Evolutionary conservation across 345 rosid species (phyloP).

Genomic region (Anacardium occidentale): DNA sequence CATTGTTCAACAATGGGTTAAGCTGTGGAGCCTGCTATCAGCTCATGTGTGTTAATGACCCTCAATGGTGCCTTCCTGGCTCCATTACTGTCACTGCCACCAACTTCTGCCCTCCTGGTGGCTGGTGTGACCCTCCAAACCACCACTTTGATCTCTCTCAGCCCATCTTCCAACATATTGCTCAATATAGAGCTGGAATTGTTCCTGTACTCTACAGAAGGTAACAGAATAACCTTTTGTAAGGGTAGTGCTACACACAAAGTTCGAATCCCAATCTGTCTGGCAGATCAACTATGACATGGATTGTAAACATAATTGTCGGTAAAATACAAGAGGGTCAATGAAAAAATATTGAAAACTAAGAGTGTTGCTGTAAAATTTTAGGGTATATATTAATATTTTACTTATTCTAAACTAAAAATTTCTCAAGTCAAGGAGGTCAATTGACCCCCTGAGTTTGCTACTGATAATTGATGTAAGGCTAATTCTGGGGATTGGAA

Average conservation of each 20-base stretch:
- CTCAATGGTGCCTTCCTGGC: slow-evolving; percentile 69
- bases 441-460: no score
- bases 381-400: no score
- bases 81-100: slow-evolving; percentile 74
- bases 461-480: neutral
- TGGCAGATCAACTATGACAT: no score
- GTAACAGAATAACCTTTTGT: slow-evolving; percentile 19
- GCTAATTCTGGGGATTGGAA: neutral
- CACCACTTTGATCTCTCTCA: slow-evolving; percentile 81
- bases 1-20: slow-evolving; percentile 60
- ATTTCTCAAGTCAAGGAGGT: no score
- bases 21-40: slow-evolving; percentile 70
- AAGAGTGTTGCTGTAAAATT: no score
- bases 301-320: no score
- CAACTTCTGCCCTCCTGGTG: slow-evolving; percentile 88
- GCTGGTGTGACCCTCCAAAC: slow-evolving; percentile 78
- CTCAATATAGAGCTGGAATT: slow-evolving; percentile 63
- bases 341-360: no score
- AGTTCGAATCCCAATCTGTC: neutral
- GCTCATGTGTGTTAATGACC: slow-evolving; percentile 62
- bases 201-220: slow-evolving; percentile 78
- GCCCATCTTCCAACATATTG: slow-evolving; percentile 66
- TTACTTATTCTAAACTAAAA: no score
- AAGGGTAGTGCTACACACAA: no score
- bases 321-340: no score